Evolutionary conservation across 2,329 filamentous ascomycete species (phyloP), one percentile per base, ranked within the genome.

Genomic region (Xylaria sp.): DNA sequence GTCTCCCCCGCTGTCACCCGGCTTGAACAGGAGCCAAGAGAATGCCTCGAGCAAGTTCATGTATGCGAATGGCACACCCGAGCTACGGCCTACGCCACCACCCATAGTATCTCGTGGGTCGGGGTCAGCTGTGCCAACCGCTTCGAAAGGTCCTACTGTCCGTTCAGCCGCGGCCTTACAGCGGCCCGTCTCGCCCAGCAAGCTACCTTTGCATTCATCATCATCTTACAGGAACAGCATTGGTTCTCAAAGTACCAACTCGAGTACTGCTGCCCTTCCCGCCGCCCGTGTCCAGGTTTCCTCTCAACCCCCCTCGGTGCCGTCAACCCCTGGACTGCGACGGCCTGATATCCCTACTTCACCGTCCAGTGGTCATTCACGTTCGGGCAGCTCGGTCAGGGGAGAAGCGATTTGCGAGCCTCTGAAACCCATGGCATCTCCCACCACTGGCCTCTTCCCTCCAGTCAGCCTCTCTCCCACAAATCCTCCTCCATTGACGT

Each of bases 11-110:
- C 23, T 74, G 4, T 71, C 80, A 31, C 74, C 80, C 17, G 51
- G 49, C 15, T 73, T 74, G 36, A 72, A 57, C 53, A 75, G 79
- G 17, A 77, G 77, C 3, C 77, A 80, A 54, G 83, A 85, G 67
- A 78, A 80, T 40, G 70, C 78, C n/a, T 75, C 83, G 6, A 84
- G 84, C 79, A 93, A 92, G 77, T 93, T 94, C 82, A 89, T 94
- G 78, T 92, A 93, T 77, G 92, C 90, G 68, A 92, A 93, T 78
- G 89, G 90, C 36, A 82, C 82, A 15, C 86, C 87, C 2, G 86
- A 89, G 65, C 67, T 84, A 7, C 83, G 42, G 72, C 76, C 67
- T 65, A 78, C 75, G 69, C 76, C 75, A 69, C 75, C 76, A 76
- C 79, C 77, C 73, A 79, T 79, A 49, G 63, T 76, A 10, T 79